These are phyloP conservation scores for Jasminum sambac DNA, from an alignment of 257 asterid genomes.

Conservation along the genomic window DNA sequence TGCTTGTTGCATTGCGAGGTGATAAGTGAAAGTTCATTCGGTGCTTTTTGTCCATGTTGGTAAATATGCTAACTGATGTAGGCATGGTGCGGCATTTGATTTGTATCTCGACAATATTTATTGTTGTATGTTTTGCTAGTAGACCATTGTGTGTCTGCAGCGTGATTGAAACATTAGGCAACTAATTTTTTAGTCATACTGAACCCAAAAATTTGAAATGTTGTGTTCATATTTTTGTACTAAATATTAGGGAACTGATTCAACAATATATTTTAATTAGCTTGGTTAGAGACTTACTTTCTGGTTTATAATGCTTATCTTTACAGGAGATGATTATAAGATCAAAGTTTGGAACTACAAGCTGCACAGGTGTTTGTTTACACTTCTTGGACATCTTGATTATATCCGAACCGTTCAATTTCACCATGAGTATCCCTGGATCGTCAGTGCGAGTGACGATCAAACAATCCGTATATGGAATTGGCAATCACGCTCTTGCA, in stretches of 20 bases:
- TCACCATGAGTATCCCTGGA: slow-evolving; percentile 60
- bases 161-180: slow-evolving; percentile 6
- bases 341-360: slow-evolving; percentile 61
- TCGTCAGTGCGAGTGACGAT: slow-evolving; percentile 55
- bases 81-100: not conserved
- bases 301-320: not conserved
- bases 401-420: slow-evolving; percentile 61
- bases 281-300: not conserved
- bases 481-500: slow-evolving; percentile 58
- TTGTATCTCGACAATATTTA: not conserved
- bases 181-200: not conserved
- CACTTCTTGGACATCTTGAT: slow-evolving; percentile 58
- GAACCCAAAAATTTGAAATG: slow-evolving; percentile 3
- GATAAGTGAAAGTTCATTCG: not conserved
- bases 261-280: not conserved
- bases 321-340: slow-evolving; percentile 58
- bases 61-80: not conserved
- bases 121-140: not conserved
- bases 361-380: slow-evolving; percentile 55
- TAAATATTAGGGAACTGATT: not conserved
- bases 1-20: not conserved
- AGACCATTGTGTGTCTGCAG: not conserved
- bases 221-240: not conserved
- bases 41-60: too few species aligned
- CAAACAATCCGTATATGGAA: slow-evolving; percentile 62